Evolutionary conservation across 2,329 filamentous ascomycete species (phyloP).

Genomic region (Sphaerostilbella broomeana): DNA sequence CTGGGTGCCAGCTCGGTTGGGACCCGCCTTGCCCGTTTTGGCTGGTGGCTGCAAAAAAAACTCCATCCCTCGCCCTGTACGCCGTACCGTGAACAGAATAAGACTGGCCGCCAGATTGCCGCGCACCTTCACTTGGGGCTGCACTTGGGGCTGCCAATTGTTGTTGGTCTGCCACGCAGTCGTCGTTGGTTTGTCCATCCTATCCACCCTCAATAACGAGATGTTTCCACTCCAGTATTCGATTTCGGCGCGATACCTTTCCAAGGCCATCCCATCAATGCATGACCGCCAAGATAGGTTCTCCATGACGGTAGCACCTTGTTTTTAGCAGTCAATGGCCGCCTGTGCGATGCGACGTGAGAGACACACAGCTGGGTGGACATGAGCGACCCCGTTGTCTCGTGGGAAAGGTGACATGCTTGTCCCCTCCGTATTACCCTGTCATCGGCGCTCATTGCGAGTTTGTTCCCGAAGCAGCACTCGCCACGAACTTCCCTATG

Average conservation of each 20-base stretch:
- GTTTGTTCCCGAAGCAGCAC: neutral
- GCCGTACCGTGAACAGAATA: conserved; percentile 1
- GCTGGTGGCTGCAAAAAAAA: conserved; percentile 8
- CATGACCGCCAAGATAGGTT: too few relatives aligned
- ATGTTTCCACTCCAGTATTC: too few relatives aligned
- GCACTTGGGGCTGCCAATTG: too few relatives aligned
- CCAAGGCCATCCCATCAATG: too few relatives aligned
- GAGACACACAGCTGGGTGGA: neutral
- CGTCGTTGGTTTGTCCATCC: too few relatives aligned
- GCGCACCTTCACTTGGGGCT: neutral
- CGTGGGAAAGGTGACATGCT: conserved; percentile 3
- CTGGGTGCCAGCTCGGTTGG: neutral
- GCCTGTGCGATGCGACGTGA: too few relatives aligned
- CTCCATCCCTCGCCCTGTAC: conserved; percentile 6
- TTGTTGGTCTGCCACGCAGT: too few relatives aligned
- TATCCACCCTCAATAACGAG: too few relatives aligned
- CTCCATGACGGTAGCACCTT: too few relatives aligned
- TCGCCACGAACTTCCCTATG: conserved; percentile 1
- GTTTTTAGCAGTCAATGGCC: too few relatives aligned
- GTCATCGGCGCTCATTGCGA: neutral
- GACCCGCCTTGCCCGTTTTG: conserved; percentile 8
- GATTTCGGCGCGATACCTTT: too few relatives aligned
- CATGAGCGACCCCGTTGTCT: neutral
- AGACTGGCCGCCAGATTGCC: conserved; percentile 10
- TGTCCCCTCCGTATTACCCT: conserved; percentile 1